Evolutionary conservation across 106 monocot genomes (phyloP), one percentile per base, ranked within the genome.

Genomic region (Posidonia australis): DNA sequence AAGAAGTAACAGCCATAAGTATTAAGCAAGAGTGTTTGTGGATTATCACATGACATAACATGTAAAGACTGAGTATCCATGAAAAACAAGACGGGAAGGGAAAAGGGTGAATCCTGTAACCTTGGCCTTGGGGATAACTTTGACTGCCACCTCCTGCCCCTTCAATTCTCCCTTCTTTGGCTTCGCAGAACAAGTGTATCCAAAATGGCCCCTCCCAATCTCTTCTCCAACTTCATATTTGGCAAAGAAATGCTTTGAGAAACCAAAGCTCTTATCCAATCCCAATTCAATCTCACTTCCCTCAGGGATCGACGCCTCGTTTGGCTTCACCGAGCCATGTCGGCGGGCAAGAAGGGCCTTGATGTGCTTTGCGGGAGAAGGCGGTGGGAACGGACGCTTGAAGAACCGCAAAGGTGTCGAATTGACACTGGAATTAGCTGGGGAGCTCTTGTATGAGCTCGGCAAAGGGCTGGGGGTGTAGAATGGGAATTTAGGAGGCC

Each of bases 281-380:
- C 70, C 70, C 46, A 91, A 44, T 44, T 81, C 79, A 22, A 66
- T 69, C 51, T 81, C 91, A 9, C 63, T 42, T 1, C 81, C 86
- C 65, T 91, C 90, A 1, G 83, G 86, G 45, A 91, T 91, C 6
- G 83, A 67, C 1, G 72, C 81, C 51, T 65, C 74, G 11, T 81
- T 92, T 4, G 84, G 77, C 75, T 92, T 92, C 22, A 67, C 70
- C 2, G 81, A 79, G 13, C 81, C 86, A 49, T 84, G 84, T 46
- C 91, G 49, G 16, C 87, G 73, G 13, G 77, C 76, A 22, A 92
- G 83, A 21, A 87, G 62, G 5, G 91, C 81, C 75, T 76, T 87
- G 13, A 92, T 86, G 79, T 92, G 91, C 84, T 82, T 92, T 26
- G 91, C 91, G 1, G 91, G 91, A 1, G 91, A 92, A 13, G 91